Percentiles rank a stretch among this genome's conserved stretches.
phyloP scores from a whole-genome alignment of 163 green algal species.

The Chloromonas sp. region DNA sequence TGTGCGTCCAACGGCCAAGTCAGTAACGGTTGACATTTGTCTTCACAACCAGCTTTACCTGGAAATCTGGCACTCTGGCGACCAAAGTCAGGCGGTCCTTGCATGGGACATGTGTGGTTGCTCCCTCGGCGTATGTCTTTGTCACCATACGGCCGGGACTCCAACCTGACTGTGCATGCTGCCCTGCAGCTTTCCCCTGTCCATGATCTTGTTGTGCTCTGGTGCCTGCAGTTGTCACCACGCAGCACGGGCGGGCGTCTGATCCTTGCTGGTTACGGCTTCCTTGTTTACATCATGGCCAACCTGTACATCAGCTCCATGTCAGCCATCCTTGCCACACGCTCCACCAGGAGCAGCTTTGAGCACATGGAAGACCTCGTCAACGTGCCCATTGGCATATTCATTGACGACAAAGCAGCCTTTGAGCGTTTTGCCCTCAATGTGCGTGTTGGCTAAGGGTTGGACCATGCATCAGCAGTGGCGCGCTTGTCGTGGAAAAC shows the following conservation, averaged over 20 bases:
- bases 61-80: too few species aligned
- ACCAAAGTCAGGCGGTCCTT: too few species aligned
- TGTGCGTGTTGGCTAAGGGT: not conserved
- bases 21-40: too few species aligned
- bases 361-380: not conserved
- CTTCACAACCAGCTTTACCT: too few species aligned
- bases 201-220: not conserved
- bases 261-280: not conserved
- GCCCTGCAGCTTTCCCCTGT: too few species aligned
- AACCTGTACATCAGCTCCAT: not conserved
- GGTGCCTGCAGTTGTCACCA: not conserved
- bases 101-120: too few species aligned
- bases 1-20: too few species aligned
- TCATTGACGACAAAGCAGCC: not conserved
- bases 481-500: too few species aligned
- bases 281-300: not conserved
- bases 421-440: not conserved
- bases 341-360: not conserved
- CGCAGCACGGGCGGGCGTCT: not conserved
- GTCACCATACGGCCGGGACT: too few species aligned
- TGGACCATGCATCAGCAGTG: too few species aligned
- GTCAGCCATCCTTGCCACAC: not conserved
- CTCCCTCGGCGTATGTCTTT: too few species aligned
- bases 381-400: not conserved
- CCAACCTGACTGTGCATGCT: too few species aligned